Percentiles rank a stretch among this genome's conserved stretches.
These are phyloP conservation scores for Emergomyces orientalis DNA, from an alignment of 2,329 filamentous ascomycete genomes.

Conservation along the genomic window DNA sequence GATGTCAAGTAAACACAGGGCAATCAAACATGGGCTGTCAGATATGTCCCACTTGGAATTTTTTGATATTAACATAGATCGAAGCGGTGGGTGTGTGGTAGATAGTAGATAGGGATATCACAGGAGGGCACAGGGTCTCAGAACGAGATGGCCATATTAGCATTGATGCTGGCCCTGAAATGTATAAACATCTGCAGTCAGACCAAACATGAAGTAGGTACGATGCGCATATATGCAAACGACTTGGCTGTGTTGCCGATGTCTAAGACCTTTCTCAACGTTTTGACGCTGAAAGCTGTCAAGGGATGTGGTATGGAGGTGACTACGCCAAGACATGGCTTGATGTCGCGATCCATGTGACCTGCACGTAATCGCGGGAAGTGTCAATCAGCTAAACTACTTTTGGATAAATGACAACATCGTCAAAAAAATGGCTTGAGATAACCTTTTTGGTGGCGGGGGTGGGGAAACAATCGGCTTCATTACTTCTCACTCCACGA, in stretches of 20 bases:
- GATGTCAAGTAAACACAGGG: not conserved
- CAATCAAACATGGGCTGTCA: not conserved
- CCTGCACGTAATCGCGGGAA: conserved; percentile 11
- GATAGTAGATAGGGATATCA: not conserved
- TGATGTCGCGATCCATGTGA: conserved; percentile 11
- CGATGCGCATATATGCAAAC: not conserved
- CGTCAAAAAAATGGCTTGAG: not conserved
- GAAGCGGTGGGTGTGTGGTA: not conserved
- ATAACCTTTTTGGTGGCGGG: not conserved
- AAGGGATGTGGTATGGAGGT: not conserved
- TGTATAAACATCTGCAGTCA: not conserved
- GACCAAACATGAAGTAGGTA: conserved; percentile 3
- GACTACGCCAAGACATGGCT: too few species aligned
- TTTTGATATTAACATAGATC: not conserved
- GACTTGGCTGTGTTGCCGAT: not conserved
- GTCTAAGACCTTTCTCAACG: not conserved
- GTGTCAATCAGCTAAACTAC: conserved; percentile 7
- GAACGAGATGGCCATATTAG: not conserved
- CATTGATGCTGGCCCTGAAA: not conserved
- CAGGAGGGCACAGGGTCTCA: not conserved
- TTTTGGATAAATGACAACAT: conserved; percentile 13
- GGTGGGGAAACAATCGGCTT: not conserved
- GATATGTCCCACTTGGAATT: not conserved
- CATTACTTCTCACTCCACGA: not conserved
- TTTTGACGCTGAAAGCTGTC: not conserved